phyloP scores from a whole-genome alignment of 2,329 filamentous ascomycete species.

The Aspergillus spinulosporus region DNA sequence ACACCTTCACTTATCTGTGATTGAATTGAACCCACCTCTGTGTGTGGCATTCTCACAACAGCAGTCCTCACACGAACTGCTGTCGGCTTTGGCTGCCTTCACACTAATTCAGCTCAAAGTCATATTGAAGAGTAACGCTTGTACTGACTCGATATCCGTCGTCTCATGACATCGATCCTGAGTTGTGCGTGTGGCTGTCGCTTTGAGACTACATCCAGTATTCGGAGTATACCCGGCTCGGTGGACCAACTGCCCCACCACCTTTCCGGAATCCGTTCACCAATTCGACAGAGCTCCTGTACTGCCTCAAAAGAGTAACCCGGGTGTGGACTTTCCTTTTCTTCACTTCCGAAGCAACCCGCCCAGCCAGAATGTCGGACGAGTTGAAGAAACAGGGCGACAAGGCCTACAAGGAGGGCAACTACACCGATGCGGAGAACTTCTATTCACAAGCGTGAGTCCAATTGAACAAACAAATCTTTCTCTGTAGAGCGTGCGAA shows the following conservation, averaged over 20 bases:
- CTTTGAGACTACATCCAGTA: background rate
- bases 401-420: conserved; percentile 47
- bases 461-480: background rate
- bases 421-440: conserved; percentile 49
- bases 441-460: conserved; percentile 49
- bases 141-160: background rate
- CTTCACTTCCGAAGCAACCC: background rate
- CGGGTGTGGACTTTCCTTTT: background rate
- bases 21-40: background rate
- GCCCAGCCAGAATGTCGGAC: conserved; percentile 31
- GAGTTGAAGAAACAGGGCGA: conserved; percentile 49
- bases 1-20: too few relatives aligned
- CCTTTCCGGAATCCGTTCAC: conserved; percentile 6
- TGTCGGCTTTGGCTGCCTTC: conserved; percentile 6
- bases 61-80: background rate
- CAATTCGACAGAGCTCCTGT: conserved; percentile 5
- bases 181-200: background rate
- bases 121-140: background rate
- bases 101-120: background rate
- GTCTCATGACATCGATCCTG: background rate
- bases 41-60: background rate
- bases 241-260: conserved; percentile 20
- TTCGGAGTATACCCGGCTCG: conserved; percentile 10
- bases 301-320: conserved; percentile 7
- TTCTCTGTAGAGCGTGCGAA: background rate